Evolutionary conservation across 768 basidiomycete species (phyloP).

Genomic region (Serendipita sp.): DNA sequence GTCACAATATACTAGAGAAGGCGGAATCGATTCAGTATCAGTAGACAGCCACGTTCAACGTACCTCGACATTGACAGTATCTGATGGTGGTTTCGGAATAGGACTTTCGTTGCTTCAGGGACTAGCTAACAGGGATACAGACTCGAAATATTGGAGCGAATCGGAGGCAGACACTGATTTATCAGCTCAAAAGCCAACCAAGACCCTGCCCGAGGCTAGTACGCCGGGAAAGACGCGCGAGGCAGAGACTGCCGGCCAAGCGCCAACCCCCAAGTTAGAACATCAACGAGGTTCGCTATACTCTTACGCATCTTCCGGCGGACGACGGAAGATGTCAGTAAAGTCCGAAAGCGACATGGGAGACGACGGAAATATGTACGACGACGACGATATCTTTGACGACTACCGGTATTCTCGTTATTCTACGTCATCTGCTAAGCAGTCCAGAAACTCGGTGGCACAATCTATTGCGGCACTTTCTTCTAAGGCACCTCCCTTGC

Average conservation of each 20-base stretch:
- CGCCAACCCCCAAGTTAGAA: background rate
- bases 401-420: constrained; percentile 10
- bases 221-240: too few relatives aligned
- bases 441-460: background rate
- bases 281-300: background rate
- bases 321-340: background rate
- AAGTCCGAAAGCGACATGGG: constrained; percentile 3
- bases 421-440: constrained; percentile 7
- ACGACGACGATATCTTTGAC: constrained; percentile 9
- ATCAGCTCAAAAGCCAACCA: background rate
- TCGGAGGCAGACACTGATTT: background rate
- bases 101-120: constrained; percentile 10
- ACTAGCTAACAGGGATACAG: background rate
- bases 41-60: background rate
- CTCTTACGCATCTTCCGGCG: background rate
- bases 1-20: background rate
- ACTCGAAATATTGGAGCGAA: background rate
- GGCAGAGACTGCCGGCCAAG: background rate
- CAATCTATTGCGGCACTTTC: background rate
- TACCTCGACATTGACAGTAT: background rate
- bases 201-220: background rate
- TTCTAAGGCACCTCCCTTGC: background rate
- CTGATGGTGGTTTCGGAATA: constrained; percentile 11
- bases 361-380: constrained; percentile 6
- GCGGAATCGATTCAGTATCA: background rate